These are phyloP conservation scores for Ceratonia siliqua DNA, from an alignment of 306 rosid species.

Conservation along the genomic window DNA sequence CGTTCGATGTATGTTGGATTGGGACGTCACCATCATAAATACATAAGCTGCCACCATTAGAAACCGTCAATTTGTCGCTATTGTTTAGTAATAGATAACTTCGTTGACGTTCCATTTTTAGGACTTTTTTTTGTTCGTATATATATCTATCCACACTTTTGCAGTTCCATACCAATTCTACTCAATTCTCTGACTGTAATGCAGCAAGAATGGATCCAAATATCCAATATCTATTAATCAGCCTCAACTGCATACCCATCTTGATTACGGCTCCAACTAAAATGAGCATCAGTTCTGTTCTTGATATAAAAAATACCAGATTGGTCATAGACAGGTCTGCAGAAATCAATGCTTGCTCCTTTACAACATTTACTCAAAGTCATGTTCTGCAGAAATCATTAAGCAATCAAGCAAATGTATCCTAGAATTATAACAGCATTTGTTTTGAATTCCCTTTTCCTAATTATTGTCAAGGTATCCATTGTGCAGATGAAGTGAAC, in stretches of 20 bases:
- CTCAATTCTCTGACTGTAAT: neutral
- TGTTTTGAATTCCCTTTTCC: neutral
- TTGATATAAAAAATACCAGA: constrained; percentile 63
- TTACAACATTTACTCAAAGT: constrained; percentile 23
- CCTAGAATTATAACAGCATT: neutral
- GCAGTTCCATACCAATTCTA: constrained; percentile 1
- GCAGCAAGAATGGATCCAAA: constrained; percentile 15
- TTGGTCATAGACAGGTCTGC: constrained; percentile 31
- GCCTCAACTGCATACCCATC: constrained; percentile 68
- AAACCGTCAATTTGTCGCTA: neutral
- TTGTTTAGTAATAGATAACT: neutral
- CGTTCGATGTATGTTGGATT: neutral
- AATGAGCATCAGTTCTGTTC: constrained; percentile 61
- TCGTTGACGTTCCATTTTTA: neutral
- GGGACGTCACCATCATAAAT: neutral
- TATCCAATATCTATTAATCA: constrained; percentile 63
- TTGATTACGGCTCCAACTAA: constrained; percentile 70
- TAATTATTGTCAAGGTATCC: too few species aligned
- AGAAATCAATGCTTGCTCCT: too few species aligned
- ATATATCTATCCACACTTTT: neutral
- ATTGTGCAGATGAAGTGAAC: neutral
- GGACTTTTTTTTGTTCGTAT: neutral
- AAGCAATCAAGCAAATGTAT: neutral
- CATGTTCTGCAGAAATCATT: too few species aligned
- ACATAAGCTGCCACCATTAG: neutral